Evolutionary conservation across 179 eudicot species (phyloP).

Genomic region (Sideroxylon spinosum): DNA sequence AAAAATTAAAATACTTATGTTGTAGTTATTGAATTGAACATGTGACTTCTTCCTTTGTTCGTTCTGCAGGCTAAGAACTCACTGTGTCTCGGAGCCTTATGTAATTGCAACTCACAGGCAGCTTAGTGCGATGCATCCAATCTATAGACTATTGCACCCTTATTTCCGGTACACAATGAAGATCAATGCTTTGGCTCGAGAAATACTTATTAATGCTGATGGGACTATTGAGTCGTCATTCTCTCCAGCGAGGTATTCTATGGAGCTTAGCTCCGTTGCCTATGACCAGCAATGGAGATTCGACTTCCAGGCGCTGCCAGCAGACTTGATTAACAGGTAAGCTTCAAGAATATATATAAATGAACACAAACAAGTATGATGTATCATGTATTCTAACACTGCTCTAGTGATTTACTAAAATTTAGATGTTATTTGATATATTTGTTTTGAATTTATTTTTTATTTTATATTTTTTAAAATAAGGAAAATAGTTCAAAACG

Average conservation of each 20-base stretch:
- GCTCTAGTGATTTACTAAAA: too few species aligned
- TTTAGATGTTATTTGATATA: too few species aligned
- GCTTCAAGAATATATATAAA: too few species aligned
- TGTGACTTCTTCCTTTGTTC: too few species aligned
- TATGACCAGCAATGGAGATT: constrained; percentile 55
- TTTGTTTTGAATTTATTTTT: too few species aligned
- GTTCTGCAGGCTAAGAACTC: constrained; percentile 61
- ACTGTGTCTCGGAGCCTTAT: constrained; percentile 60
- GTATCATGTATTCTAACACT: too few species aligned
- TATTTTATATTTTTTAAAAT: too few species aligned
- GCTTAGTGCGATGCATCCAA: constrained; percentile 69
- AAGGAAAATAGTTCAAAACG: too few species aligned
- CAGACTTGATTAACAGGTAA: constrained; percentile 57
- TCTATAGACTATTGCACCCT: constrained; percentile 54
- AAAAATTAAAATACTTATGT: too few species aligned
- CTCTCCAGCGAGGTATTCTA: constrained; percentile 42
- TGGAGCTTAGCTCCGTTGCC: constrained; percentile 53
- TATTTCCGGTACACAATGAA: constrained; percentile 81
- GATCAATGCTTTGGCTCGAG: constrained; percentile 68
- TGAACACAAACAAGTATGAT: background rate
- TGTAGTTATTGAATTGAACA: too few species aligned
- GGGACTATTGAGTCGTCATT: constrained; percentile 57
- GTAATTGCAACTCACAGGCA: constrained; percentile 66
- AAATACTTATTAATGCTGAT: constrained; percentile 41
- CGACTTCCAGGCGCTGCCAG: constrained; percentile 54